phyloP scores from a whole-genome alignment of 2,329 filamentous ascomycete genomes.

The Macrophomina tecta region DNA sequence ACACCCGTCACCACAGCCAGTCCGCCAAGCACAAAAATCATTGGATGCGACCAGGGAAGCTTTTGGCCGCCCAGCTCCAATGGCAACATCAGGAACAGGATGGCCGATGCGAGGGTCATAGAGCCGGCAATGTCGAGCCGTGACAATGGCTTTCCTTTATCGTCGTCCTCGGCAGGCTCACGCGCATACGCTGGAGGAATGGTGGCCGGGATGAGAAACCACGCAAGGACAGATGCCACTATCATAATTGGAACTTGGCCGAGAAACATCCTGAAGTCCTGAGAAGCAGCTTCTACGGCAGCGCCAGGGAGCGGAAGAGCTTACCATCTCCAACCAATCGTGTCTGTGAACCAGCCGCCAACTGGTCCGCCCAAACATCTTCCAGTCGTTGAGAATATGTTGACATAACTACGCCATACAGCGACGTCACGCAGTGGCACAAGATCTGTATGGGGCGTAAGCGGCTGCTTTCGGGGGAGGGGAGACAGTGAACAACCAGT shows the following conservation, averaged over 20 bases:
- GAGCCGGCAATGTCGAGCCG: slow-evolving; percentile 67
- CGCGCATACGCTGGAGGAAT: neutral
- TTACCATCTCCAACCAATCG: slow-evolving; percentile 70
- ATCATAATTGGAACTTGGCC: slow-evolving; percentile 63
- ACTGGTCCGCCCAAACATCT: slow-evolving; percentile 60
- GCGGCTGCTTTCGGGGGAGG: no score
- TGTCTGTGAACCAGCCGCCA: slow-evolving; percentile 67
- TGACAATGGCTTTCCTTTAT: slow-evolving; percentile 45
- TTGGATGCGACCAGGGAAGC: slow-evolving; percentile 43
- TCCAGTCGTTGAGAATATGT: slow-evolving; percentile 57
- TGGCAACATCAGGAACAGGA: slow-evolving; percentile 53
- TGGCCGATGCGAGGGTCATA: slow-evolving; percentile 50
- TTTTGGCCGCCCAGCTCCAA: slow-evolving; percentile 56
- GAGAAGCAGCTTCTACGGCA: neutral
- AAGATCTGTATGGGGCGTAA: slow-evolving; percentile 52
- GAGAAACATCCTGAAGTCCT: slow-evolving; percentile 57
- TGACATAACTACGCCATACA: slow-evolving; percentile 57
- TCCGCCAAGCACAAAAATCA: slow-evolving; percentile 43
- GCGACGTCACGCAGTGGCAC: slow-evolving; percentile 58
- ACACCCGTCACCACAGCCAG: slow-evolving; percentile 36
- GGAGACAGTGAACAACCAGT: neutral
- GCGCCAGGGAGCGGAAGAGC: slow-evolving; percentile 4
- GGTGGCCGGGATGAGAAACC: slow-evolving; percentile 33
- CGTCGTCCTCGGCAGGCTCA: neutral
- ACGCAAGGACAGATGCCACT: slow-evolving; percentile 57